A percentile compares a stretch with the other conserved stretches of the same genome.
Conservation (phyloP, 164 flowering plant species). For the Kingdonia uniflora region DNA sequence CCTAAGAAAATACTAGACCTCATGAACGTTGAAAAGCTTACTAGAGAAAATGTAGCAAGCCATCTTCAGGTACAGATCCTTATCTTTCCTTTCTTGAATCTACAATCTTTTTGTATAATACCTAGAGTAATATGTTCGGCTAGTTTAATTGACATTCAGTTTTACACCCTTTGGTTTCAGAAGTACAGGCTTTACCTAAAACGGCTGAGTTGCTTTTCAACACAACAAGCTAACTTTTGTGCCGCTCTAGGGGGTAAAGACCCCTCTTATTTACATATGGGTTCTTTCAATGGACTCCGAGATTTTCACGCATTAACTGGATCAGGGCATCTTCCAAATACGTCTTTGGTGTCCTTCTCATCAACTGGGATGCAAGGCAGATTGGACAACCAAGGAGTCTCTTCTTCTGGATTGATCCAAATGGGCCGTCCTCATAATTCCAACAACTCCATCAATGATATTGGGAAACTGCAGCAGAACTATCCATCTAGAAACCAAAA, state of each 20-base stretch:
- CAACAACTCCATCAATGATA: constrained; percentile 23
- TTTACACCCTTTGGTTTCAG: constrained; percentile 33
- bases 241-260: constrained; percentile 51
- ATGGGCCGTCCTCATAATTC: constrained; percentile 30
- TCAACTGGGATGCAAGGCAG: constrained; percentile 52
- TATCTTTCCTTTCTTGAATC: background rate
- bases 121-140: background rate
- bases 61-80: constrained; percentile 61
- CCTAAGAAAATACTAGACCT: constrained; percentile 90
- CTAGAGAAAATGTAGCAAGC: constrained; percentile 96
- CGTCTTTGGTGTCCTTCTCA: constrained; percentile 27
- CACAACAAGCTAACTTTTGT: constrained; percentile 45
- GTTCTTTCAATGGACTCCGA: constrained; percentile 44
- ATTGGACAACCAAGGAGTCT: constrained; percentile 40
- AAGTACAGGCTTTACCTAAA: constrained; percentile 85
- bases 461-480: constrained; percentile 25
- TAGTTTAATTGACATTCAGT: constrained; percentile 1
- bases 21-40: constrained; percentile 85
- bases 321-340: constrained; percentile 40
- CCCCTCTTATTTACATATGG: constrained; percentile 41
- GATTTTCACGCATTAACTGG: constrained; percentile 43
- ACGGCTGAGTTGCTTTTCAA: constrained; percentile 37
- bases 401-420: constrained; percentile 41
- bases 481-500: constrained; percentile 34
- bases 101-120: background rate